Conservation (phyloP, 2,329 filamentous ascomycete genomes). For the Hypoxylon sp. region DNA sequence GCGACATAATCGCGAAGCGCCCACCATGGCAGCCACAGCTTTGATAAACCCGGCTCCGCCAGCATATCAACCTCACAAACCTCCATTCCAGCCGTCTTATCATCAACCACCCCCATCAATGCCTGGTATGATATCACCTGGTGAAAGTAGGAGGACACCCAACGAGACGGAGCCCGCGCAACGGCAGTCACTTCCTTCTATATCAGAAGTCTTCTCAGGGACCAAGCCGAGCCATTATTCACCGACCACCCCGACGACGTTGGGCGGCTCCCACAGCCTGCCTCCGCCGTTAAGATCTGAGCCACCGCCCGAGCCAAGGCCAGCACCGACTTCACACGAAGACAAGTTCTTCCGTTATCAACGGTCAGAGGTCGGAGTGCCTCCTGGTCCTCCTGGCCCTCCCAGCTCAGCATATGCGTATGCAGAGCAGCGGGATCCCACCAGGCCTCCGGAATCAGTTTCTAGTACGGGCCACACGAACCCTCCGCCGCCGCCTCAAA, state of each 20-base stretch:
- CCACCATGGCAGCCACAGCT: slow-evolving; percentile 52
- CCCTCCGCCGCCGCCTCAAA: slow-evolving; percentile 54
- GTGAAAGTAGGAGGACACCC: slow-evolving; percentile 47
- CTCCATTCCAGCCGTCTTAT: slow-evolving; percentile 45
- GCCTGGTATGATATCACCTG: slow-evolving; percentile 47
- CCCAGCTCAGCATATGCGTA: slow-evolving; percentile 47
- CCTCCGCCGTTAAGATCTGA: slow-evolving; percentile 51
- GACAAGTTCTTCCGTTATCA: slow-evolving; percentile 50
- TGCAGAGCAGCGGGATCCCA: slow-evolving; percentile 47
- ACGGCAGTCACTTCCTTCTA: slow-evolving; percentile 52
- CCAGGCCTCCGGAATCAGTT: slow-evolving; percentile 45
- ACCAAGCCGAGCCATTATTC: slow-evolving; percentile 49
- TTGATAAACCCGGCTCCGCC: slow-evolving; percentile 52
- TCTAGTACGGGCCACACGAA: slow-evolving; percentile 44
- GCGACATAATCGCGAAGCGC: slow-evolving; percentile 45
- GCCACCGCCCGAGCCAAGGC: slow-evolving; percentile 46
- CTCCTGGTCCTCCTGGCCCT: slow-evolving; percentile 44
- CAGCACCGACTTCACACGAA: slow-evolving; percentile 48
- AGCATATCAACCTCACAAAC: slow-evolving; percentile 50
- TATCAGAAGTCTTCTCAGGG: slow-evolving; percentile 52
- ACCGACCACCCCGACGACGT: slow-evolving; percentile 48
- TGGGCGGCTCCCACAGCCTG: slow-evolving; percentile 46
- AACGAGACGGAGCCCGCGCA: slow-evolving; percentile 48
- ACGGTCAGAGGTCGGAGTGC: slow-evolving; percentile 46
- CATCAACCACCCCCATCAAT: slow-evolving; percentile 49